Evolutionary conservation across 2,329 filamentous ascomycete genomes (phyloP).

Genomic region (Fusarium sp.): DNA sequence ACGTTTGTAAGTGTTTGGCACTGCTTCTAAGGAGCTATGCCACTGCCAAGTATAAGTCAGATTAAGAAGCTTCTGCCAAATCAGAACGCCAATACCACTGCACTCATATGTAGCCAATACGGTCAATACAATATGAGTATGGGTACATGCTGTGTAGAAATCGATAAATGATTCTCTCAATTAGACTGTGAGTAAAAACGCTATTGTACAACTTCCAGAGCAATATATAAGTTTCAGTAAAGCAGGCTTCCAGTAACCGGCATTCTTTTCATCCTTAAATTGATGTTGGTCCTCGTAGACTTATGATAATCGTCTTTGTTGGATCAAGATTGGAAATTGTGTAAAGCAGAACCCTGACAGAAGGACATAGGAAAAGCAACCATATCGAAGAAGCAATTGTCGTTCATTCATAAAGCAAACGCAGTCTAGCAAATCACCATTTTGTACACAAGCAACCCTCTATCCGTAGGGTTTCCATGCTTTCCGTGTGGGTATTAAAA

Average conservation of each 20-base stretch:
- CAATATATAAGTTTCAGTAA: constrained; percentile 7
- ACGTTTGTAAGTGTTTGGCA: not conserved
- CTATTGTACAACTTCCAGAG: constrained; percentile 21
- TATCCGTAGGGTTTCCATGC: constrained; percentile 28
- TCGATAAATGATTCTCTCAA: not conserved
- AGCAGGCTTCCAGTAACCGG: not conserved
- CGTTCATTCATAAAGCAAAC: constrained; percentile 45
- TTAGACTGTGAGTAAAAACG: not conserved
- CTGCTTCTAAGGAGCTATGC: not conserved
- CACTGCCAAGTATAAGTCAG: not conserved
- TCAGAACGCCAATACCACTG: not conserved
- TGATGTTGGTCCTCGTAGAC: not conserved
- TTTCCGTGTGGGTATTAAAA: constrained; percentile 45
- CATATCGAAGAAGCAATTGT: constrained; percentile 30
- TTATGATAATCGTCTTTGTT: not conserved
- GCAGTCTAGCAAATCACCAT: constrained; percentile 38
- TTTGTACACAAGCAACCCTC: constrained; percentile 41
- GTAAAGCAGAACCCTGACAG: not conserved
- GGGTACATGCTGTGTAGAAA: not conserved
- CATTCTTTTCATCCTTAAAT: constrained; percentile 5
- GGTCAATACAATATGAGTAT: not conserved
- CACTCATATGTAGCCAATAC: too few relatives aligned
- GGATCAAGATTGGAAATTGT: constrained; percentile 8
- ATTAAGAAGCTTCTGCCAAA: not conserved
- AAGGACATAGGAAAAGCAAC: constrained; percentile 5